phyloP scores from a whole-genome alignment of 2,329 filamentous ascomycete species.

The Trichocomaceae sp. region DNA sequence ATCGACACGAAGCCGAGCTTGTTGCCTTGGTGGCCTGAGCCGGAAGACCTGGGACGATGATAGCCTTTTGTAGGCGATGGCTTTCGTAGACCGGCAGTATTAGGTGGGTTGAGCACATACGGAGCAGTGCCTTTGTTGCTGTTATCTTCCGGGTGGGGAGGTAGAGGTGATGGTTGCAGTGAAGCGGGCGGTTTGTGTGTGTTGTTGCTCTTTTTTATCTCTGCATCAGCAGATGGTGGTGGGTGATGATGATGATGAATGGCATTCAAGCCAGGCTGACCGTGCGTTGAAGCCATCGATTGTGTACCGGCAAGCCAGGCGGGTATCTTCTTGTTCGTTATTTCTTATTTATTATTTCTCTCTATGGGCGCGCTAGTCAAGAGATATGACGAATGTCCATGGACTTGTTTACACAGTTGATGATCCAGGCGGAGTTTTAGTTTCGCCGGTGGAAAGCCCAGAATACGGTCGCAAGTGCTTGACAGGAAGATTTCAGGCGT shows the following conservation, averaged over 20 bases:
- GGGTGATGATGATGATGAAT: conserved; percentile 31
- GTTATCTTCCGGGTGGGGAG: conserved; percentile 38
- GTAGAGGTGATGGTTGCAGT: conserved; percentile 50
- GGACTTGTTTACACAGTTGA: background rate
- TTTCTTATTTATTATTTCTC: background rate
- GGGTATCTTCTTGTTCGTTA: background rate
- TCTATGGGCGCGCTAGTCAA: background rate
- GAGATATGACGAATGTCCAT: background rate
- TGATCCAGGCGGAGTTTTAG: background rate
- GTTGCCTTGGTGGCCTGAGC: conserved; percentile 52
- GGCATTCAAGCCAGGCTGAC: conserved; percentile 48
- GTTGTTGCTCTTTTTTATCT: conserved; percentile 19
- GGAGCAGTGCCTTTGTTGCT: conserved; percentile 47
- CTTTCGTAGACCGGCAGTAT: conserved; percentile 39
- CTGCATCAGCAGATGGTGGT: conserved; percentile 14
- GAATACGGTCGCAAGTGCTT: background rate
- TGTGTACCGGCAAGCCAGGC: conserved; percentile 19
- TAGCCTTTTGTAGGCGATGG: conserved; percentile 64
- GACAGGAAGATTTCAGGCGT: background rate
- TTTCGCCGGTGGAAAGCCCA: background rate
- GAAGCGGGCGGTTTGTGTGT: conserved; percentile 25
- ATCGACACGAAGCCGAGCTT: conserved; percentile 59
- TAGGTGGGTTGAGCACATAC: conserved; percentile 59
- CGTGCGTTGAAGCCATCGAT: conserved; percentile 33
- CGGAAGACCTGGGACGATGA: conserved; percentile 49